These are phyloP conservation scores for Poronia punctata DNA, from an alignment of 495 filamentous ascomycete genomes.

Conservation along the genomic window DNA sequence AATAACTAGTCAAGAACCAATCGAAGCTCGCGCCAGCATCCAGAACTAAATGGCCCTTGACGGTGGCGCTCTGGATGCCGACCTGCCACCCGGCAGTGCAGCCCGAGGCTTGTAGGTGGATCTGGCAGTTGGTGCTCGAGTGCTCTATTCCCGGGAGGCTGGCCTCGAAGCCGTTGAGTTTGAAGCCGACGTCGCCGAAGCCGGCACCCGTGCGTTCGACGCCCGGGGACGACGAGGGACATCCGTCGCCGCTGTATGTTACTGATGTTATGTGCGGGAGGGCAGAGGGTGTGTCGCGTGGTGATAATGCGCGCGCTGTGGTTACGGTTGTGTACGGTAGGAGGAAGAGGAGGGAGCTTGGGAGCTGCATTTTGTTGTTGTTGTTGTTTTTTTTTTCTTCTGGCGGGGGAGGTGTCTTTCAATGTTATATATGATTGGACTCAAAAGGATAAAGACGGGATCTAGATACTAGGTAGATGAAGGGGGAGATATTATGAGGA, in stretches of 20 bases:
- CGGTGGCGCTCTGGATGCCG: constrained; percentile 25
- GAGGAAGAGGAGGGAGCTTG: constrained; percentile 10
- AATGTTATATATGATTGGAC: too few species aligned
- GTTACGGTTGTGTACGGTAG: constrained; percentile 22
- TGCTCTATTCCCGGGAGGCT: constrained; percentile 19
- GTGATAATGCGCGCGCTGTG: constrained; percentile 3
- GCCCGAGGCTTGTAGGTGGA: constrained; percentile 28
- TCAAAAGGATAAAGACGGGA: too few species aligned
- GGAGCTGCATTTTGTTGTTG: constrained; percentile 8
- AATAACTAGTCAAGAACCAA: constrained; percentile 34
- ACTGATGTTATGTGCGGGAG: constrained; percentile 27
- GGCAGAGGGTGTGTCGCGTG: constrained; percentile 15
- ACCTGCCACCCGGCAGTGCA: constrained; percentile 37
- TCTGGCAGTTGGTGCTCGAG: constrained; percentile 34
- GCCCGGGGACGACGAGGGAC: constrained; percentile 22
- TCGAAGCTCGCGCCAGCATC: constrained; percentile 26
- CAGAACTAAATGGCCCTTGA: constrained; percentile 29
- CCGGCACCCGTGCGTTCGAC: constrained; percentile 24
- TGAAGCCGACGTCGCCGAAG: constrained; percentile 29
- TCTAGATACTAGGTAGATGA: too few species aligned
- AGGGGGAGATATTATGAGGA: not conserved
- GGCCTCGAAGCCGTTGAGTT: constrained; percentile 28
- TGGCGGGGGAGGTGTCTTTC: too few species aligned
- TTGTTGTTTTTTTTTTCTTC: not conserved
- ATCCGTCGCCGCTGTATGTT: constrained; percentile 34